Conservation (phyloP, 768 basidiomycete genomes). For the Coprinopsis cinerea region DNA sequence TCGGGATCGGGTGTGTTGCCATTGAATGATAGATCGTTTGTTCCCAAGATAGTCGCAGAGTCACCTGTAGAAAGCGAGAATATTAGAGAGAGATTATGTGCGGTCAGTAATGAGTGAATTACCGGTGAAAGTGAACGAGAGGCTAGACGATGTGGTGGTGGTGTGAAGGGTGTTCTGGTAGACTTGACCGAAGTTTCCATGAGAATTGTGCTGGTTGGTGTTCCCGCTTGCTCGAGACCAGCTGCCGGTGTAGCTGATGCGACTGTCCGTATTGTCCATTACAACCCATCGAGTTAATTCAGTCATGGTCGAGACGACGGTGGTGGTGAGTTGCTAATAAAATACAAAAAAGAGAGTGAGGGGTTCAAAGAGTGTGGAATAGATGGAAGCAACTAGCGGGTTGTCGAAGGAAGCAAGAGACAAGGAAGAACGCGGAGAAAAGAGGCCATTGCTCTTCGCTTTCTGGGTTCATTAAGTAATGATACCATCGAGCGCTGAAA, state of each 20-base stretch:
- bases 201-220: background rate
- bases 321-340: too few species aligned
- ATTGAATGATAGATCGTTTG: constrained; percentile 1
- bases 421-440: too few species aligned
- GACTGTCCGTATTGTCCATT: constrained; percentile 7
- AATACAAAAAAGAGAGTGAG: too few species aligned
- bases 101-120: background rate
- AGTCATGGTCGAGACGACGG: too few species aligned
- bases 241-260: constrained; percentile 1
- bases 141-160: background rate
- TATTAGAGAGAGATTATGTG: too few species aligned
- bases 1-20: background rate
- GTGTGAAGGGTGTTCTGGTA: constrained; percentile 4
- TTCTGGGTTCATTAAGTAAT: too few species aligned
- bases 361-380: too few species aligned
- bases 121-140: constrained; percentile 5
- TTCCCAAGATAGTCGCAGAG: constrained; percentile 2
- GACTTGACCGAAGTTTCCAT: constrained; percentile 3
- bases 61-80: too few species aligned
- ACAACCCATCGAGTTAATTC: constrained; percentile 6
- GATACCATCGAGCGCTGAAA: too few species aligned
- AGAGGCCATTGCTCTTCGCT: too few species aligned
- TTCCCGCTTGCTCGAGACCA: background rate
- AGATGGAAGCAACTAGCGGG: too few species aligned
- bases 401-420: too few species aligned